Evolutionary conservation across 768 basidiomycete species (phyloP).

Genomic region (Dentipellis fragilis): DNA sequence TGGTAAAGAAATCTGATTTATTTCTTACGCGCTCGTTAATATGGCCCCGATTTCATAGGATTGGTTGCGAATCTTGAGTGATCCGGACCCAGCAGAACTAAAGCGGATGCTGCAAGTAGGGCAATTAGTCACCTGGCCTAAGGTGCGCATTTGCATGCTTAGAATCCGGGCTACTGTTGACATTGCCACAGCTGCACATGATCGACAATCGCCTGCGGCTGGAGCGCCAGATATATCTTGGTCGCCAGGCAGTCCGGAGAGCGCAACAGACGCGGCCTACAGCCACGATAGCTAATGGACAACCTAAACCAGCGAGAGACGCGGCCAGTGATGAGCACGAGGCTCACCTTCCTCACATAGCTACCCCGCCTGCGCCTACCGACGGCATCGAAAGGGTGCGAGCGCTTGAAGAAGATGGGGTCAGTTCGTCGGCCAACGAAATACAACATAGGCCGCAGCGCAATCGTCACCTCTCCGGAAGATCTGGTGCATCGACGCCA

Average conservation of each 20-base stretch:
- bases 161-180: neutral
- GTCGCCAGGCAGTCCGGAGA: slow-evolving; percentile 62
- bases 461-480: neutral
- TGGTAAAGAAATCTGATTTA: slow-evolving; percentile 30
- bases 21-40: slow-evolving; percentile 1
- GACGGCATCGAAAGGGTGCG: neutral
- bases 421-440: neutral
- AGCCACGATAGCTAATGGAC: slow-evolving; percentile 12
- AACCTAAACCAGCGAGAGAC: neutral
- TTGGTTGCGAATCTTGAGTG: slow-evolving; percentile 48
- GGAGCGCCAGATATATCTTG: slow-evolving; percentile 75
- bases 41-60: slow-evolving; percentile 5
- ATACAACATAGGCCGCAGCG: neutral
- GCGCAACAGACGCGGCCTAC: slow-evolving; percentile 27
- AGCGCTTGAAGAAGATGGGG: neutral
- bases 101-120: slow-evolving; percentile 83
- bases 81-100: slow-evolving; percentile 73
- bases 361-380: neutral
- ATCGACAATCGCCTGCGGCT: slow-evolving; percentile 81
- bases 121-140: slow-evolving; percentile 92
- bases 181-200: slow-evolving; percentile 68
- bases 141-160: slow-evolving; percentile 36
- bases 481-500: slow-evolving; percentile 4
- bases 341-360: neutral
- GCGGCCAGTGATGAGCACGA: neutral